Conservation (phyloP, 2,329 filamentous ascomycete genomes). For the Neonectria hederae region DNA sequence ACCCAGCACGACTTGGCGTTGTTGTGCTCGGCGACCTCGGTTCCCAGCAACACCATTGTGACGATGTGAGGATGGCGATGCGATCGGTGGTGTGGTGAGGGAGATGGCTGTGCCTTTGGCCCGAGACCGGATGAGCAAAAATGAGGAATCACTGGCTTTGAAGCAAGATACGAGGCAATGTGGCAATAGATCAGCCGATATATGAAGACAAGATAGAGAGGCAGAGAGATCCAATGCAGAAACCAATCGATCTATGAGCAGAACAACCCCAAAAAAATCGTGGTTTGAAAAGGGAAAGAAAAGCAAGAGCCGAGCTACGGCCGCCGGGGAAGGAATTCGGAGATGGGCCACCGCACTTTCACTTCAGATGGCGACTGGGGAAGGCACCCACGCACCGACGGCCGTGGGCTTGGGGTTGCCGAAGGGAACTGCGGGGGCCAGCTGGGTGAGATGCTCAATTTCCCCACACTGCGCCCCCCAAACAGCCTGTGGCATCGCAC, state of each 20-base stretch:
- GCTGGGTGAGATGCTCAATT: not conserved
- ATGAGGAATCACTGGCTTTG: slow-evolving; percentile 6
- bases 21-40: slow-evolving; percentile 75
- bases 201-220: not conserved
- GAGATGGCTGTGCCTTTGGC: slow-evolving; percentile 31
- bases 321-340: not conserved
- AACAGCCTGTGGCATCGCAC: slow-evolving; percentile 33
- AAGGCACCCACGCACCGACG: slow-evolving; percentile 2
- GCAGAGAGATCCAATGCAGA: not conserved
- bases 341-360: not conserved
- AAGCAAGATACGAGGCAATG: not conserved
- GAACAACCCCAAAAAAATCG: not conserved
- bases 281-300: not conserved
- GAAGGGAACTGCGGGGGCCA: slow-evolving; percentile 26
- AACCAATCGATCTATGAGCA: not conserved
- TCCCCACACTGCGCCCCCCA: slow-evolving; percentile 21
- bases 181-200: not conserved
- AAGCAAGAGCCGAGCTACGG: not conserved
- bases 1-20: slow-evolving; percentile 89
- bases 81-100: not conserved
- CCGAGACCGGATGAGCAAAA: slow-evolving; percentile 32
- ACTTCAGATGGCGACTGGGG: slow-evolving; percentile 11
- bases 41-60: slow-evolving; percentile 59
- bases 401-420: not conserved
- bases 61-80: not conserved